phyloP scores from a whole-genome alignment of 179 eudicot species.

The Silene noctiflora region DNA sequence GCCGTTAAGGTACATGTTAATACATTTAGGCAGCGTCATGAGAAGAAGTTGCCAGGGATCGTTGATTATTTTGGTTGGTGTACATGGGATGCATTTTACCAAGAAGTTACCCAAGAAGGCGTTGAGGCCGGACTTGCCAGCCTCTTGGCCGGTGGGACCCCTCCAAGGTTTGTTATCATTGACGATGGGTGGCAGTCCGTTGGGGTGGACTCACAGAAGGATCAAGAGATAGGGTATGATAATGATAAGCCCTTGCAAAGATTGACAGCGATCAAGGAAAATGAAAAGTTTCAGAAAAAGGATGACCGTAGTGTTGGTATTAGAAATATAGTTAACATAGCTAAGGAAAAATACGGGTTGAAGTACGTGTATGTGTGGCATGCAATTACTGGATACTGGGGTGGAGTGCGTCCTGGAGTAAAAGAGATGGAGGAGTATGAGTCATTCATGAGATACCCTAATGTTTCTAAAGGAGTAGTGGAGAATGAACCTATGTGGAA shows the following conservation, averaged over 20 bases:
- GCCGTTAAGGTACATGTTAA: constrained; percentile 68
- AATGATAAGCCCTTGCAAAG: constrained; percentile 39
- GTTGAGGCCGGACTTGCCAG: constrained; percentile 80
- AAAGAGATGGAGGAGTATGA: constrained; percentile 79
- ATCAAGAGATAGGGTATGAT: constrained; percentile 24
- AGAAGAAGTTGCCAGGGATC: constrained; percentile 72
- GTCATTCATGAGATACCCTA: constrained; percentile 64
- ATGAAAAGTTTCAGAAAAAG: constrained; percentile 59
- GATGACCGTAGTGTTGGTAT: constrained; percentile 69
- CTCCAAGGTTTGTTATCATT: constrained; percentile 81
- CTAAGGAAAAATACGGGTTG: constrained; percentile 67
- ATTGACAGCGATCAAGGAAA: constrained; percentile 75
- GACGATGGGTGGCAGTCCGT: constrained; percentile 96
- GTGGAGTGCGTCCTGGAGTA: constrained; percentile 86
- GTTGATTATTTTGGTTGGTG: constrained; percentile 96
- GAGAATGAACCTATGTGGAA: constrained; percentile 82
- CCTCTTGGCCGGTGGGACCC: constrained; percentile 56
- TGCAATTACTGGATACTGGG: constrained; percentile 94
- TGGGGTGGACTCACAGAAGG: constrained; percentile 36
- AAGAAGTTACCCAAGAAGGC: constrained; percentile 86
- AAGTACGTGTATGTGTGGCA: constrained; percentile 97
- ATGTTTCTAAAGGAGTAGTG: constrained; percentile 53
- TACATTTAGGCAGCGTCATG: constrained; percentile 64
- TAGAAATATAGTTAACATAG: constrained; percentile 57
- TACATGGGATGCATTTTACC: constrained; percentile 98